Conservation (phyloP, 2,329 filamentous ascomycete genomes). For the Endothia cerciana region DNA sequence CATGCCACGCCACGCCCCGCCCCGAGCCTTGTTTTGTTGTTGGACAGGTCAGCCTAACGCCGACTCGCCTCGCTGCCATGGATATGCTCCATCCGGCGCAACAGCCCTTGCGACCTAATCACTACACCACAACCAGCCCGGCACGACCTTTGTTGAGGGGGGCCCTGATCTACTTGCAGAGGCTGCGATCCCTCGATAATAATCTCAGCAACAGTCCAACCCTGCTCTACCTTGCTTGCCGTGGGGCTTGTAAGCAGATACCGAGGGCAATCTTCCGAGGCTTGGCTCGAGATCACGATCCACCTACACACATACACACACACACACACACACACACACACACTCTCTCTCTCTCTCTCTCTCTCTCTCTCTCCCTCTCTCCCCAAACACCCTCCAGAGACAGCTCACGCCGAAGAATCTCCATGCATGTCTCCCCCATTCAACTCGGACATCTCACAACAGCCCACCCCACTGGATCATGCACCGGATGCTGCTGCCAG, state of each 20-base stretch:
- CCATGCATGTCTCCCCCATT: slow-evolving; percentile 29
- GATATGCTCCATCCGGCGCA: neutral
- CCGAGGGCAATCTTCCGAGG: neutral
- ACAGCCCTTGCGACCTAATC: neutral
- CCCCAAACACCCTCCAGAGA: neutral
- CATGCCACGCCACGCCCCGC: neutral
- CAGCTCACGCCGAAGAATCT: neutral
- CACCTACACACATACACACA: neutral
- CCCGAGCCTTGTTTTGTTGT: slow-evolving; percentile 2
- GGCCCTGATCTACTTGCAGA: neutral
- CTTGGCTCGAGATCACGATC: neutral
- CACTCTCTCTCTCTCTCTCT: neutral
- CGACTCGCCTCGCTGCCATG: neutral
- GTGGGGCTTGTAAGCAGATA: neutral
- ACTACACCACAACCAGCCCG: neutral
- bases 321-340: neutral
- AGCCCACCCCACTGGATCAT: slow-evolving; percentile 22
- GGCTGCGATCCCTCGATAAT: neutral
- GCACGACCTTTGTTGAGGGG: neutral
- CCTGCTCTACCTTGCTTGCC: neutral
- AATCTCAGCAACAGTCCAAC: neutral
- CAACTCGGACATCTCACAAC: slow-evolving; percentile 20
- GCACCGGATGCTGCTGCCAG: slow-evolving; percentile 19
- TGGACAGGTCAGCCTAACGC: no score
- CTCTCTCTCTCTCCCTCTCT: no score